phyloP scores from a whole-genome alignment of 2,329 filamentous ascomycete species.

The Gnomoniopsis smithogilvyi region DNA sequence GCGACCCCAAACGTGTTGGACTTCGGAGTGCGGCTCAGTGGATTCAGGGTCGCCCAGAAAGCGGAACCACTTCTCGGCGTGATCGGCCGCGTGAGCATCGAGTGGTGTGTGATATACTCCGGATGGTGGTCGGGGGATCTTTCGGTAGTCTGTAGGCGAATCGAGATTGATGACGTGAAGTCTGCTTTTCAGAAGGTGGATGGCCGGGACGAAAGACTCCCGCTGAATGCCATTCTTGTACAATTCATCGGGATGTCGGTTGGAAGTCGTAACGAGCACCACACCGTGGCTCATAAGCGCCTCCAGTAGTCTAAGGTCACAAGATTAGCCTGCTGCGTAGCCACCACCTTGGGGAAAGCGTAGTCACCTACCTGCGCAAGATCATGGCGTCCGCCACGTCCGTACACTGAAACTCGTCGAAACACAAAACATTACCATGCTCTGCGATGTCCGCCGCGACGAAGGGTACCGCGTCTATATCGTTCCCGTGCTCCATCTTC shows the following conservation, averaged over 20 bases:
- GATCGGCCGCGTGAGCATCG: constrained; percentile 70
- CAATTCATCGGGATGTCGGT: constrained; percentile 91
- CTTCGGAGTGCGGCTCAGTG: constrained; percentile 70
- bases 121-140: constrained; percentile 87
- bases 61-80: constrained; percentile 92
- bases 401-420: constrained; percentile 98
- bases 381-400: constrained; percentile 99
- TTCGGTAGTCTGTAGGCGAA: constrained; percentile 94
- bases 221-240: constrained; percentile 99
- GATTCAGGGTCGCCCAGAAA: constrained; percentile 85
- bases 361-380: constrained; percentile 58
- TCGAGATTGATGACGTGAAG: constrained; percentile 92
- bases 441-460: constrained; percentile 93
- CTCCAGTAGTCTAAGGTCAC: constrained; percentile 65
- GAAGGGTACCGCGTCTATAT: constrained; percentile 86
- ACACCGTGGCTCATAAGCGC: constrained; percentile 95
- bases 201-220: constrained; percentile 92
- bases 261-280: constrained; percentile 92
- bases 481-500: constrained; percentile 84
- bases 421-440: constrained; percentile 82
- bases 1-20: constrained; percentile 87
- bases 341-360: too few species aligned
- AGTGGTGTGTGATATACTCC: constrained; percentile 92
- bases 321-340: not conserved
- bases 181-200: constrained; percentile 80